Base-by-base conservation (phyloP, 1,139 yeast genomes). In the Hansenula lynferdii region DNA sequence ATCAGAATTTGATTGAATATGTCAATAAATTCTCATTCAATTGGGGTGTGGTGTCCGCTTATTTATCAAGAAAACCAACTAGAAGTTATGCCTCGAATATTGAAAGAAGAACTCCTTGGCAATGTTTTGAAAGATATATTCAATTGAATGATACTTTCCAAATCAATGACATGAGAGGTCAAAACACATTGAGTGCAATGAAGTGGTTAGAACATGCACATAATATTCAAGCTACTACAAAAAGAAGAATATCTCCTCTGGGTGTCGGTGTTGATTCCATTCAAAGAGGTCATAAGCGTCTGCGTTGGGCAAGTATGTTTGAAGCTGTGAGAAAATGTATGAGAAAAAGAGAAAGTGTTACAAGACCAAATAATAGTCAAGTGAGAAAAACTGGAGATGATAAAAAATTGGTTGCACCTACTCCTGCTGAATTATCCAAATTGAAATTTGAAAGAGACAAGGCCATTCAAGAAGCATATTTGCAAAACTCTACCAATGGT, bases 41-140 rank as follows among this genome's bases (percentile, higher is more conserved):
- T 57, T 92, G 98, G 98, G 92, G 83, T 43, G 73, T 90, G 36
- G 86, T 92, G 14, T 78, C 97, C 1, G 85, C 90, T 17, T 86
- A 84, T 57, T 67, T 92, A 72, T 69, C 83, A 1, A 72, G 79
- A 3, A 69, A 70, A 38, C 77, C 89, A 2, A 76, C 85, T 0
- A 69, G 71, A 54, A 77, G 82, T 14, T 86, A 86, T 57, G 77
- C 80, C 31, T 85, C 97, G 0, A 89, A 85, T 49, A 86, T 89
- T 42, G 97, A 92, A 60, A 74, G 97, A 51, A 74, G 98, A 54
- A 92, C 97, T 0, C 95, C 98, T 0, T 92, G 98, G 98, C 97
- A 90, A 58, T 92, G 97, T 58, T 92, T 92, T 66, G 98, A 92
- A 60, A 69, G 98, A 47, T 92, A 94, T 68, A 84, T 89, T 44